Percentiles rank a stretch among this genome's conserved stretches.
These are phyloP conservation scores for Trichoderma asperellum DNA, from an alignment of 2,329 filamentous ascomycete species.

Conservation along the genomic window DNA sequence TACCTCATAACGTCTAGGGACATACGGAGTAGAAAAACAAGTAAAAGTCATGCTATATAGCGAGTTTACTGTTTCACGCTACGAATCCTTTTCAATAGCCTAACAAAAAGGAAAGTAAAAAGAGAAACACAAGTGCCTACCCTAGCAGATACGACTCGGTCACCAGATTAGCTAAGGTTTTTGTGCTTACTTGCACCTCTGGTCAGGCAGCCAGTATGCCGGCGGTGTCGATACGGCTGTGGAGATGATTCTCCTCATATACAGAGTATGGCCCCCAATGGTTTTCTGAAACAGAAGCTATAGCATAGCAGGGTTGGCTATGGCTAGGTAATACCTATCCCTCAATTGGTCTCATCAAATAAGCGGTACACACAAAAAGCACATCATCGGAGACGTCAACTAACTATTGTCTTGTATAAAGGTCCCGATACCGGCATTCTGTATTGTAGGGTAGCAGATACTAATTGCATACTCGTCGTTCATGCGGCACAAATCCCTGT, in stretches of 20 bases:
- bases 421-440: constrained; percentile 7
- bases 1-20: neutral
- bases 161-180: neutral
- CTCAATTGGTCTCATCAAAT: too few species aligned
- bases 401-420: constrained; percentile 4
- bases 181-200: neutral
- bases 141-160: constrained; percentile 5
- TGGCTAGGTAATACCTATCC: neutral
- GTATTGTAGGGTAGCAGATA: constrained; percentile 13
- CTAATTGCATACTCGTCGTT: constrained; percentile 8
- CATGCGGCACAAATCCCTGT: constrained; percentile 20
- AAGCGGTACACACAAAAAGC: neutral
- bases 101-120: neutral
- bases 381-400: constrained; percentile 6
- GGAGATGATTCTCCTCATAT: neutral
- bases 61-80: neutral
- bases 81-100: neutral
- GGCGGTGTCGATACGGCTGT: neutral
- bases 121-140: neutral
- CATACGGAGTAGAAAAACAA: neutral
- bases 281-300: constrained; percentile 8
- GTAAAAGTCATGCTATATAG: neutral
- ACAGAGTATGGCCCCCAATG: constrained; percentile 4
- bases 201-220: neutral
- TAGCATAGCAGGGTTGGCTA: neutral